Base-by-base conservation (phyloP, 768 basidiomycete species). In the Hypsizygus marmoreus region DNA sequence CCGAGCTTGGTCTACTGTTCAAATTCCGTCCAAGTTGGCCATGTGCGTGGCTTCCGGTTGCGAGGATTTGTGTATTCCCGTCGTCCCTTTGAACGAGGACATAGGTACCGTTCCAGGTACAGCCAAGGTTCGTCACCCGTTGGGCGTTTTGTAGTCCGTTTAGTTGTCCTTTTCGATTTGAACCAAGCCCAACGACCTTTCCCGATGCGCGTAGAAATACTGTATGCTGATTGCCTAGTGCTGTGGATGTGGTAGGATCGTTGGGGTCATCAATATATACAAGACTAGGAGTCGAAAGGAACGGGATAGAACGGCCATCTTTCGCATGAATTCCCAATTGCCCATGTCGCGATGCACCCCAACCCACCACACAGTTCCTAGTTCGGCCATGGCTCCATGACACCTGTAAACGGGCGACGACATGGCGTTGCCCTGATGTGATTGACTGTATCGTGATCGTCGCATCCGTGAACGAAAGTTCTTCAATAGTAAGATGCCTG, bases 61-160 rank as follows among this genome's bases (percentile, higher is more conserved):
- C 66, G 20, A 80, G 49, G 20, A 71, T 45, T 22, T 46, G 50
- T 44, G 47, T 48, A 9, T 37, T 43, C 11, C 39, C 58, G 35
- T 51, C 62, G 29, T 42, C 43, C 30, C 56, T 47, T 11, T 58
- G 45, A 2, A 58, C 45, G 2, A 76, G 63, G 23, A 73, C 59
- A 54, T 84, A 91, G 8, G 88, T 86, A 9, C 88, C 85, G 50
- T 88, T 89, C 91, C 91, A 93, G 2, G 89, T 88, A 55, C 86
- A 88, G 2, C 67, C 76, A 23, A 57, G 33, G 4, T 34, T 48
- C 16, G 28, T 45, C 13, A 85, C 63, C 8, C 54, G 50, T 28
- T 45, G 49, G 11, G 73, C 63, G 19, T 57, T 49, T 13, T 13
- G 46, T 20, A 70, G 44, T 14, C 64, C 70, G 25, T 70, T 57